These are phyloP conservation scores for Calocera viscosa DNA, from an alignment of 768 basidiomycete genomes.

Conservation along the genomic window DNA sequence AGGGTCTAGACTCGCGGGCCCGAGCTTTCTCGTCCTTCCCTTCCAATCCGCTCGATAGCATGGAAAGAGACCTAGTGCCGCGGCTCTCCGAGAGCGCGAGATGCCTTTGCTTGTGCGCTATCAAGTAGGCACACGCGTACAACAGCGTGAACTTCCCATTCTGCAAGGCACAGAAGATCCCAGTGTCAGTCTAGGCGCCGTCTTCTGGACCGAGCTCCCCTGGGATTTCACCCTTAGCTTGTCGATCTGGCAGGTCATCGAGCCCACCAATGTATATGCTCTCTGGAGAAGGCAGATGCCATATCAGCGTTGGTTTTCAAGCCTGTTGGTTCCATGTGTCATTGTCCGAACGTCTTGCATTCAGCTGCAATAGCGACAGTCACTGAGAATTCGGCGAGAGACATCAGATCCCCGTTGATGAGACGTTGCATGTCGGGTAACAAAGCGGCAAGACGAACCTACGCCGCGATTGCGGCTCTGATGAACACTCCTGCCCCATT, in stretches of 20 bases:
- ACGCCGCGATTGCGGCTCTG: background rate
- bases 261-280: background rate
- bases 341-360: too few relatives aligned
- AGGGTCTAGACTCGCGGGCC: too few relatives aligned
- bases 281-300: background rate
- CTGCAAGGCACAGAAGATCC: background rate
- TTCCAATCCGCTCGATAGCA: too few relatives aligned
- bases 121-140: background rate
- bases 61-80: too few relatives aligned
- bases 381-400: background rate
- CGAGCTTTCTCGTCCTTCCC: too few relatives aligned
- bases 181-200: background rate
- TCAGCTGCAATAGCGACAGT: too few relatives aligned
- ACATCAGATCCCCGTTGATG: background rate
- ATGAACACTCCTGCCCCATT: background rate
- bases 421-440: background rate
- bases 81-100: too few relatives aligned
- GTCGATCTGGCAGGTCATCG: background rate
- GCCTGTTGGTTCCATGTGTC: too few relatives aligned
- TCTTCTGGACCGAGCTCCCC: background rate
- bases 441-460: background rate
- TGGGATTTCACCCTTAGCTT: background rate
- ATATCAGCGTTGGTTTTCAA: background rate
- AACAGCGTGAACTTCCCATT: background rate
- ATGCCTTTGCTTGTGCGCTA: too few relatives aligned